A percentile compares a stretch with the other conserved stretches of the same genome.
These are phyloP conservation scores for Yamadazyma spencermartinsiae DNA, from an alignment of 1,139 yeast species.

Conservation along the genomic window DNA sequence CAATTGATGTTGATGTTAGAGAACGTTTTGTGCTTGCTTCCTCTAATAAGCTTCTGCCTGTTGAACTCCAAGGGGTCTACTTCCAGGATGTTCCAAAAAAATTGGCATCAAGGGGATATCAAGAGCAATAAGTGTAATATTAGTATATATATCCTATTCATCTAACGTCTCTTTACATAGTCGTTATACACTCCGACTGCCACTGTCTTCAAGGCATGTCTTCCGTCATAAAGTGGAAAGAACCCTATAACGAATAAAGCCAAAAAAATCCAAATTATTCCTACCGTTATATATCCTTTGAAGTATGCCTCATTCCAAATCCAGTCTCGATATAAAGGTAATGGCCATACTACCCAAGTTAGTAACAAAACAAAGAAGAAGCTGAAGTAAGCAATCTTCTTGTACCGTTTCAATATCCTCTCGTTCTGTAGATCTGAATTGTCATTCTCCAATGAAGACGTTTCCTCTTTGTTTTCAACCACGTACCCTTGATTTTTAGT, in stretches of 20 bases:
- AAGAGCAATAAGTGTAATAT: no score
- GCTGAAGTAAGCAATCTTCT: slow-evolving; percentile 31
- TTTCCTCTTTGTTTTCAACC: background rate
- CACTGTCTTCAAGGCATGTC: slow-evolving; percentile 25
- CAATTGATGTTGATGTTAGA: no score
- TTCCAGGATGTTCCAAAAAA: no score
- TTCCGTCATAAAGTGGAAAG: slow-evolving; percentile 39
- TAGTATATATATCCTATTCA: no score
- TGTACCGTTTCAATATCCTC: slow-evolving; percentile 16
- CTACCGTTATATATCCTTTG: slow-evolving; percentile 41
- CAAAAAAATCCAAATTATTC: slow-evolving; percentile 38
- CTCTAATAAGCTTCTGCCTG: no score
- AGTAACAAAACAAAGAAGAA: slow-evolving; percentile 28
- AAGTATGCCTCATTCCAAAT: slow-evolving; percentile 41
- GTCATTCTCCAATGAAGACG: background rate
- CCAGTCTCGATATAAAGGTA: slow-evolving; percentile 47
- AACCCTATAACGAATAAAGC: slow-evolving; percentile 35
- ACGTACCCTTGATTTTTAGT: background rate
- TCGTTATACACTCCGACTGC: slow-evolving; percentile 24
- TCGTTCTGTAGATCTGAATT: slow-evolving; percentile 7
- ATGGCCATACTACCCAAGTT: slow-evolving; percentile 46
- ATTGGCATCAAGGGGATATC: no score
- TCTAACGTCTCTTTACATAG: slow-evolving; percentile 8
- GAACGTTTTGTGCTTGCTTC: no score
- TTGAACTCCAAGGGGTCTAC: no score